phyloP scores from a whole-genome alignment of 2,329 filamentous ascomycete genomes.

The Arthrobotrys entomopaga region DNA sequence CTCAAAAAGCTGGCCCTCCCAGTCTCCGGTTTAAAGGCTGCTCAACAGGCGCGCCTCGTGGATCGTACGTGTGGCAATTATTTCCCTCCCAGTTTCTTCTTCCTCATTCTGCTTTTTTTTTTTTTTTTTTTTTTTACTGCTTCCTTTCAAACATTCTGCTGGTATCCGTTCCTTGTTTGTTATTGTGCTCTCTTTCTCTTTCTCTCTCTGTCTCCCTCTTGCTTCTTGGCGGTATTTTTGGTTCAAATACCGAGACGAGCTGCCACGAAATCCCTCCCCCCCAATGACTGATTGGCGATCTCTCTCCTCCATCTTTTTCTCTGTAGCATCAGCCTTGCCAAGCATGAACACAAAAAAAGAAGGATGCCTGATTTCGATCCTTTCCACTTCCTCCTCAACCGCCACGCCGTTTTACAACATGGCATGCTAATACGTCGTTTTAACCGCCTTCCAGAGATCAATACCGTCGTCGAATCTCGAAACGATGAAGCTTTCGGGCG shows the following conservation, averaged over 20 bases:
- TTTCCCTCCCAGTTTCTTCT: constrained; percentile 24
- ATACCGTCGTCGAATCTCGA: constrained; percentile 34
- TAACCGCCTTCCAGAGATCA: constrained; percentile 27
- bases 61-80: constrained; percentile 71
- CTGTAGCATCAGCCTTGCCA: constrained; percentile 1
- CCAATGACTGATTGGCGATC: not conserved
- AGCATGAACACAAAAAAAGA: not conserved
- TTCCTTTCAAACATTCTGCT: not conserved
- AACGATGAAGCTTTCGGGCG: constrained; percentile 45
- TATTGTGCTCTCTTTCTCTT: too few relatives aligned
- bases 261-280: not conserved
- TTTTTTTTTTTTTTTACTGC: not conserved
- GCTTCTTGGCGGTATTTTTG: constrained; percentile 57
- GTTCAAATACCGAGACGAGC: not conserved
- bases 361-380: not conserved
- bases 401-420: not conserved
- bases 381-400: constrained; percentile 1
- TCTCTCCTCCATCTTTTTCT: not conserved
- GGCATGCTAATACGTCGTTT: not conserved
- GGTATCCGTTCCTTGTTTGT: constrained; percentile 50
- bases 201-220: constrained; percentile 48
- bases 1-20: constrained; percentile 78
- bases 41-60: constrained; percentile 81
- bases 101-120: not conserved
- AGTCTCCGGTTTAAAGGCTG: constrained; percentile 84